phyloP scores from a whole-genome alignment of 495 filamentous ascomycete species.

The Penicillium angulare region DNA sequence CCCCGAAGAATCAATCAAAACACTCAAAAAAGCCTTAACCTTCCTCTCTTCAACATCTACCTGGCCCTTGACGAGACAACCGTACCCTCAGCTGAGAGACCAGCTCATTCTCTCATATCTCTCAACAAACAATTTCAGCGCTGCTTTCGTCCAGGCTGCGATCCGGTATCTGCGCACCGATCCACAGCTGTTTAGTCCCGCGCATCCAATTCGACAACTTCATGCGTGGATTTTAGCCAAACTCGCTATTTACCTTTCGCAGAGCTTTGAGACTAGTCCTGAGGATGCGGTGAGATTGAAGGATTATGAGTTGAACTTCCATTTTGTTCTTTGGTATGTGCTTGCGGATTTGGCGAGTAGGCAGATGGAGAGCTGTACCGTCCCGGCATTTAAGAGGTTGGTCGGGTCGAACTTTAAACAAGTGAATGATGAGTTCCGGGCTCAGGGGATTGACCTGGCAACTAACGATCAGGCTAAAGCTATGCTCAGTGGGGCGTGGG shows the following conservation, averaged over 20 bases:
- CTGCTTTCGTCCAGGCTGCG: slow-evolving; percentile 39
- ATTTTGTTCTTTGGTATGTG: slow-evolving; percentile 37
- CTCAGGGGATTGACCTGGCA: slow-evolving; percentile 31
- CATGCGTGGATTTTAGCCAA: slow-evolving; percentile 44
- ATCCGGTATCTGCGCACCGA: slow-evolving; percentile 40
- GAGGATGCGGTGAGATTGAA: slow-evolving; percentile 17
- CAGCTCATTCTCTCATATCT: slow-evolving; percentile 36
- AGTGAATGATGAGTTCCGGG: slow-evolving; percentile 31
- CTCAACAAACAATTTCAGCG: slow-evolving; percentile 25
- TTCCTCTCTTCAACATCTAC: slow-evolving; percentile 18
- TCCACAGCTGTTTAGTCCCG: slow-evolving; percentile 29
- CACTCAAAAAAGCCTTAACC: slow-evolving; percentile 24
- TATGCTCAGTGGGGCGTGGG: slow-evolving; percentile 33
- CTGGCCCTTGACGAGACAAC: slow-evolving; percentile 41
- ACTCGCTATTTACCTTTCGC: slow-evolving; percentile 36
- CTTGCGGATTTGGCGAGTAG: slow-evolving; percentile 41
- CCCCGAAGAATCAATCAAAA: slow-evolving; percentile 13
- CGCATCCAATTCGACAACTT: slow-evolving; percentile 43
- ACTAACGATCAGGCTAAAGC: slow-evolving; percentile 11
- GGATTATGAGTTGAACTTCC: slow-evolving; percentile 28
- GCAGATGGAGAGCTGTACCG: slow-evolving; percentile 33
- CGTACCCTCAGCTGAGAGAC: slow-evolving; percentile 39
- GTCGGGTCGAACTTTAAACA: slow-evolving; percentile 30
- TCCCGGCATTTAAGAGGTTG: slow-evolving; percentile 35
- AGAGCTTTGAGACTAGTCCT: slow-evolving; percentile 18